A percentile compares a stretch with the other conserved stretches of the same genome.
These are phyloP conservation scores for Penicillium crustosum DNA, from an alignment of 2,329 filamentous ascomycete species.

Conservation along the genomic window DNA sequence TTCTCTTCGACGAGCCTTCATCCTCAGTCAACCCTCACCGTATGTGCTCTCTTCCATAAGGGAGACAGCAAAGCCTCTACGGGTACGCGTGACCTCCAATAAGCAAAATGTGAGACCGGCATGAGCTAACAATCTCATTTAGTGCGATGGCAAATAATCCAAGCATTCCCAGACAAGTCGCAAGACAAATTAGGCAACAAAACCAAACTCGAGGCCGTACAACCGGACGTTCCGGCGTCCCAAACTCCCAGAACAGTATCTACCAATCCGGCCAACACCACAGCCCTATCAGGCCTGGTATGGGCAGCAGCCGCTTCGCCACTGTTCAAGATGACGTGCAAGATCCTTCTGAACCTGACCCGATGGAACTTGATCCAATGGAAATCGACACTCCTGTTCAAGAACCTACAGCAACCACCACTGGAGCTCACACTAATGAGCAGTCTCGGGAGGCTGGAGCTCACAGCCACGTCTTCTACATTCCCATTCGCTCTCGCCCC, in stretches of 20 bases:
- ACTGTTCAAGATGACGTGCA: not conserved
- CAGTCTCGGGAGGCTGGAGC: not conserved
- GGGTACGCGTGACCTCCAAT: not conserved
- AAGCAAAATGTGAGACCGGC: not conserved
- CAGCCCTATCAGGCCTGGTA: not conserved
- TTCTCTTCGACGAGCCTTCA: not conserved
- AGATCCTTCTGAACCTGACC: not conserved
- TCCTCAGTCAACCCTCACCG: not conserved
- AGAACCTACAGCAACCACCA: not conserved
- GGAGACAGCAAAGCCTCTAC: not conserved
- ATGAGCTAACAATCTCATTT: not conserved
- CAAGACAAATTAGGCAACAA: not conserved
- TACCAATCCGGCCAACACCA: not conserved
- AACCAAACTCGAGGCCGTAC: not conserved
- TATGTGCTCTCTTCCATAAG: not conserved
- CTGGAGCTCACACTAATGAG: not conserved
- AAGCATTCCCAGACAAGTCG: not conserved
- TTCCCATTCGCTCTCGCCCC: not conserved
- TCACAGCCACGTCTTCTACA: not conserved
- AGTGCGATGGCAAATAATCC: not conserved
- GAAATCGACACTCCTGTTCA: not conserved
- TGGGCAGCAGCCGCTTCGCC: not conserved
- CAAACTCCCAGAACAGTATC: not conserved
- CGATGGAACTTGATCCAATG: not conserved
- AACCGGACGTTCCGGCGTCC: not conserved